These are phyloP conservation scores for Trypanosoma melophagium DNA, from an alignment of 208 protist genomes.

Conservation along the genomic window DNA sequence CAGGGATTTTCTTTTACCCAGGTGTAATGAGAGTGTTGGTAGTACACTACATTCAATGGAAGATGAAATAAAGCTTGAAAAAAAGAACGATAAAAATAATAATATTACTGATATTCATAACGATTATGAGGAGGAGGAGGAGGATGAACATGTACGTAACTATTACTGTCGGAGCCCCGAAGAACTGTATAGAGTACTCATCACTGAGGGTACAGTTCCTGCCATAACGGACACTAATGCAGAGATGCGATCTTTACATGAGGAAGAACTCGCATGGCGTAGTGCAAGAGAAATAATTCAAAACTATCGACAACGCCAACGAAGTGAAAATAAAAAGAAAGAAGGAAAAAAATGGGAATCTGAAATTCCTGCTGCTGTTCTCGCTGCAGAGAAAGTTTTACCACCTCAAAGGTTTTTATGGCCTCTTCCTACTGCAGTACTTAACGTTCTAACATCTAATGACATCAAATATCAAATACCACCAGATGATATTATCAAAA, in stretches of 20 bases:
- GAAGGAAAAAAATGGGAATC: not conserved
- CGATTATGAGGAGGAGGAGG: not conserved
- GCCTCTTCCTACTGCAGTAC: slow-evolving; percentile 2
- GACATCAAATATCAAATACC: not conserved
- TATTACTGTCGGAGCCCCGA: slow-evolving; percentile 29
- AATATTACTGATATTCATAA: not conserved
- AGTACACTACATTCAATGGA: too few species aligned
- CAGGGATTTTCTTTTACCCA: slow-evolving; percentile 2
- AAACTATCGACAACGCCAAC: not conserved
- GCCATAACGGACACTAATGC: slow-evolving; percentile 55
- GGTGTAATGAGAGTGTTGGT: not conserved
- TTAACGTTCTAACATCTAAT: not conserved
- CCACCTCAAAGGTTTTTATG: slow-evolving; percentile 15
- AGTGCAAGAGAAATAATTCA: slow-evolving; percentile 9
- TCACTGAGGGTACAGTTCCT: slow-evolving; percentile 20
- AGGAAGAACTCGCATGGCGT: slow-evolving; percentile 44
- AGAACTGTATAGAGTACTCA: slow-evolving; percentile 28
- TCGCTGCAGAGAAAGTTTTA: not conserved
- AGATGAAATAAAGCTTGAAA: too few species aligned
- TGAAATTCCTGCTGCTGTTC: not conserved
- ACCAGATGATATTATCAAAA: not conserved
- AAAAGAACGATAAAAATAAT: too few species aligned
- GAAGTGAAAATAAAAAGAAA: not conserved
- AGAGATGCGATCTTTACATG: slow-evolving; percentile 52
- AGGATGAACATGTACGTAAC: slow-evolving; percentile 16